Evolutionary conservation across 225 moss, liverwort and hornwort genomes (phyloP).

Genomic region (Ulota crispa): DNA sequence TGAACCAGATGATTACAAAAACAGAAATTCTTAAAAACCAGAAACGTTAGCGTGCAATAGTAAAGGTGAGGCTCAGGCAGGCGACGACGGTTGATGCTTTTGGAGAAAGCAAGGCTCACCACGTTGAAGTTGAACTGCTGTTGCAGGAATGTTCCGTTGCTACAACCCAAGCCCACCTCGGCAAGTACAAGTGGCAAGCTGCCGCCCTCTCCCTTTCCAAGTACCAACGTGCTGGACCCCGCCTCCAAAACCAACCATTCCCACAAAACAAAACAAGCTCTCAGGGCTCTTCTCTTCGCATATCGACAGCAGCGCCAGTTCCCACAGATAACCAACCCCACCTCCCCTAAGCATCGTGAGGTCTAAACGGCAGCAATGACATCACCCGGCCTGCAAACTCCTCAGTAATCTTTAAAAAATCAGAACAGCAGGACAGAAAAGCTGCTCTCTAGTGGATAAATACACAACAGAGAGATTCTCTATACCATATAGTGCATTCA

Average conservation of each 20-base stretch:
- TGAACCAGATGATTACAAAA: no score
- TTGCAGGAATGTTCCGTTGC: conserved; percentile 10
- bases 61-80: not conserved
- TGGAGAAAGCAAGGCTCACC: not conserved
- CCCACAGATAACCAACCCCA: conserved; percentile 20
- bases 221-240: not conserved
- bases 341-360: conserved; percentile 6
- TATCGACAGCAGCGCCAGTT: not conserved
- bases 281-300: conserved; percentile 11
- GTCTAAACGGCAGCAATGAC: not conserved
- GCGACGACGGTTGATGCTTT: conserved; percentile 9
- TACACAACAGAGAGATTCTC: no score
- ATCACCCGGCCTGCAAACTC: conserved; percentile 8
- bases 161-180: not conserved
- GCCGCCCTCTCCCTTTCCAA: not conserved
- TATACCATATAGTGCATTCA: no score
- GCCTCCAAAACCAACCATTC: not conserved
- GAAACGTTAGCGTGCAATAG: not conserved
- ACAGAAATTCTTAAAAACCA: no score
- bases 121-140: conserved; percentile 5
- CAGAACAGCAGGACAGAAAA: not conserved
- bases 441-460: conserved; percentile 13
- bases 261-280: conserved; percentile 14
- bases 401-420: not conserved
- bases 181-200: not conserved